These are phyloP conservation scores for Luffa aegyptiaca DNA, from an alignment of 306 rosid genomes.

Conservation along the genomic window DNA sequence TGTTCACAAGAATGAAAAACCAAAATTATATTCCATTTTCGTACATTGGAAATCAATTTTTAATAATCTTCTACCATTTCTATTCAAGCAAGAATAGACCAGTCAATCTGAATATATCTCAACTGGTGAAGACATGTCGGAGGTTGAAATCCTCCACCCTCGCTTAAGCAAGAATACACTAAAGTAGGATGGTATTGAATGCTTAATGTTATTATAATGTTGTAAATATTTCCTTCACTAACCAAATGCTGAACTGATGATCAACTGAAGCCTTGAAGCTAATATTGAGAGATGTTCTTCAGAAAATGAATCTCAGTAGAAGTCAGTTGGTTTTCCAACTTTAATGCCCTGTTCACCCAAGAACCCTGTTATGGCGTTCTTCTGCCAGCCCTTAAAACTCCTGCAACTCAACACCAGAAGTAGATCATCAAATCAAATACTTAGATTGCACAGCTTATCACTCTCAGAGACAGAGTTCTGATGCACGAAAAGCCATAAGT, in stretches of 20 bases:
- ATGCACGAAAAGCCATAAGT: neutral
- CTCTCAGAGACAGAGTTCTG: neutral
- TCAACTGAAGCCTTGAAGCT: neutral
- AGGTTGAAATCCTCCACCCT: no score
- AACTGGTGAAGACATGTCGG: no score
- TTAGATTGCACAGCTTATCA: neutral
- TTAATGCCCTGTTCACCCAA: constrained; percentile 46
- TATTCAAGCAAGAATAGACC: neutral
- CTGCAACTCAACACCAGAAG: constrained; percentile 28
- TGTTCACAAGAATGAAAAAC: neutral
- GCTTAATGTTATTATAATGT: neutral
- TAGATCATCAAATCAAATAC: neutral
- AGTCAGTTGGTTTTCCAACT: constrained; percentile 68
- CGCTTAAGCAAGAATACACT: neutral
- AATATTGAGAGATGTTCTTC: neutral
- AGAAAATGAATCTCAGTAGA: constrained; percentile 27
- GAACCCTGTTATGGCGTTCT: constrained; percentile 69
- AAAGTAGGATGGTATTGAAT: neutral
- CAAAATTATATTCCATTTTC: neutral
- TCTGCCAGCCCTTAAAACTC: constrained; percentile 97
- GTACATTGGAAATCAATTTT: neutral
- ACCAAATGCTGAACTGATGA: neutral
- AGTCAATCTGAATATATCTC: no score
- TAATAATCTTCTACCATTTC: neutral
- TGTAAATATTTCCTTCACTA: neutral